Percentiles rank a stretch among this genome's conserved stretches.
phyloP scores from a whole-genome alignment of 129 eudicot genomes.

The Artemisia annua region DNA sequence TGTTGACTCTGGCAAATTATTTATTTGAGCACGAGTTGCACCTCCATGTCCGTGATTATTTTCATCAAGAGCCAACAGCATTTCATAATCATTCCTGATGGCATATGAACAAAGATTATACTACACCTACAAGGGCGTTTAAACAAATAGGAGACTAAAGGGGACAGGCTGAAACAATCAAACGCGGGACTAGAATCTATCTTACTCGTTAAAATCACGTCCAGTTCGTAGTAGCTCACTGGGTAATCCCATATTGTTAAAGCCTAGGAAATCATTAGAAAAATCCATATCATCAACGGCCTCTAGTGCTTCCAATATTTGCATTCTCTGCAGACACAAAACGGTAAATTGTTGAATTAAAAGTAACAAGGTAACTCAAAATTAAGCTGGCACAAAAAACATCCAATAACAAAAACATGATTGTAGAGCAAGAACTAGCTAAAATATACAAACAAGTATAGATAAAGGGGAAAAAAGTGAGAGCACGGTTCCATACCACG shows the following conservation, averaged over 20 bases:
- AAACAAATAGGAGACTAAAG: neutral
- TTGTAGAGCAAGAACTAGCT: neutral
- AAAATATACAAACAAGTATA: neutral
- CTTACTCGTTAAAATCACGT: constrained; percentile 95
- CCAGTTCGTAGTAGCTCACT: constrained; percentile 48
- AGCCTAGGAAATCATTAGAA: constrained; percentile 44
- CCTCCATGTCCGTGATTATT: constrained; percentile 87
- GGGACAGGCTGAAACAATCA: neutral
- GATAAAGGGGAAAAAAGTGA: neutral
- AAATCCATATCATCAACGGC: constrained; percentile 64
- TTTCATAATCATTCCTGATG: constrained; percentile 84
- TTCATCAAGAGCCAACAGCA: constrained; percentile 97
- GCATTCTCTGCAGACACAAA: constrained; percentile 69
- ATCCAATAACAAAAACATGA: neutral
- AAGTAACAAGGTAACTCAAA: neutral
- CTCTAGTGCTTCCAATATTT: constrained; percentile 75
- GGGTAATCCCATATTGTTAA: constrained; percentile 50
- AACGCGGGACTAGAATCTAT: constrained; percentile 1
- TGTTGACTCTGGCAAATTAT: constrained; percentile 72
- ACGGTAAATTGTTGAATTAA: constrained; percentile 4
- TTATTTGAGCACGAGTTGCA: constrained; percentile 71
- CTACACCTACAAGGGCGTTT: neutral
- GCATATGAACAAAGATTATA: constrained; percentile 16
- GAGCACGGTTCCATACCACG: constrained; percentile 48
- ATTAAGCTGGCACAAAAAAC: neutral